A percentile compares a stretch with the other conserved stretches of the same genome.
These are phyloP conservation scores for Bryopsis sp. DNA, from an alignment of 139 green algal species.

Conservation along the genomic window DNA sequence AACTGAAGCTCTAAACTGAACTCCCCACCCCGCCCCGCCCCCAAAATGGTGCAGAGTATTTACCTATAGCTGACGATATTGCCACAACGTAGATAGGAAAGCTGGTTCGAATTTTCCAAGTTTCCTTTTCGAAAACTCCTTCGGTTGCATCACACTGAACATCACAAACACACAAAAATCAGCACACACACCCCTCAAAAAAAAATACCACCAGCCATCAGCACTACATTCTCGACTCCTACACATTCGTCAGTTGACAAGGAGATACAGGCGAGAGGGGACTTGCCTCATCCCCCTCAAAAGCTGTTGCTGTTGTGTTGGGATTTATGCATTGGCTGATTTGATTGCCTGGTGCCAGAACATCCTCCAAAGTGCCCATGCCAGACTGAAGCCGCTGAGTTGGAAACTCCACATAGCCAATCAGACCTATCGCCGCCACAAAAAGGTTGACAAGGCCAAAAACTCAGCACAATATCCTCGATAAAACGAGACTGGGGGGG, in stretches of 20 bases:
- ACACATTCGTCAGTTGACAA: too few species aligned
- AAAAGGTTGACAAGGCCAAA: too few species aligned
- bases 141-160: slow-evolving; percentile 53
- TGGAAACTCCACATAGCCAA: slow-evolving; percentile 76
- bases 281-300: background rate
- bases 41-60: too few species aligned
- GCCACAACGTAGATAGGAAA: slow-evolving; percentile 87
- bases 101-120: slow-evolving; percentile 59
- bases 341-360: slow-evolving; percentile 1
- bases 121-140: slow-evolving; percentile 25
- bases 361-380: slow-evolving; percentile 38
- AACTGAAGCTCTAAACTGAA: too few species aligned
- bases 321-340: background rate
- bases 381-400: slow-evolving; percentile 69
- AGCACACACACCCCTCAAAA: too few species aligned
- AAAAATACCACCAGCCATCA: too few species aligned
- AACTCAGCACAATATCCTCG: too few species aligned
- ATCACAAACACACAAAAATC: too few species aligned
- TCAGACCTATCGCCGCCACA: slow-evolving; percentile 41
- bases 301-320: background rate
- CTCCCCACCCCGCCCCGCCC: too few species aligned
- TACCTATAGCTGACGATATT: slow-evolving; percentile 66
- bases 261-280: too few species aligned
- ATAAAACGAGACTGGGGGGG: too few species aligned
- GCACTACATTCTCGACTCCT: too few species aligned